Evolutionary conservation across 495 filamentous ascomycete species (phyloP), one percentile per base, ranked within the genome.

Genomic region (Bryoglossum gracile): DNA sequence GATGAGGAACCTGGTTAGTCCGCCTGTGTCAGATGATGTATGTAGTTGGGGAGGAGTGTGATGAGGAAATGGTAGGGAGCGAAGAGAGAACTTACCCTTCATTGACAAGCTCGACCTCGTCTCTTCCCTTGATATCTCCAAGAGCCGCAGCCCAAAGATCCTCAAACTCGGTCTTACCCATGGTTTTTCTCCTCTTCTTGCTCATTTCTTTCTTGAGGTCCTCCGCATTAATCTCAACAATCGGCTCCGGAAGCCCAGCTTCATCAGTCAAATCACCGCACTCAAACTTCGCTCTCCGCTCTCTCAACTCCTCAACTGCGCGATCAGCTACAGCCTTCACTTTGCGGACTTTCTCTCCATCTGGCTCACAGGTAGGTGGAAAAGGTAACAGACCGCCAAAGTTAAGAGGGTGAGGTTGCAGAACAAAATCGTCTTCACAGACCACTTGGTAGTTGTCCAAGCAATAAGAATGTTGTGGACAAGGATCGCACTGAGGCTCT

Each of bases 361-460:
- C 94, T 1, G 94, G 83, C 62, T 95, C 91, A 62, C 92, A 98
- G n/a, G 84, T 88, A 10, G 92, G 91, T 1, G 91, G 78, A 22
- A 97, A 68, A 14, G 92, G 92, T 8, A 96, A 58, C 11, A 92
- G 57, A 3, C 92, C 91, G 18, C 83, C 81, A 0, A 96, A 60
- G 0, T 89, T 81, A 10, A 95, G 72, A 5, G 89, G 91, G 64
- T 96, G 92, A 5, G 82, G 75, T 61, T 84, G 82, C 22, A 92
- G 74, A 39, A 97, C 73, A 59, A 90, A 98, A 59, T 89, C 92
- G 42, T 79, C 73, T 56, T 96, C 89, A 62, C 92, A 98, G 24
- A 73, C 75, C 8, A 83, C 83, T 40, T 82, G 72, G 39, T 91
- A 83, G 46, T 85, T 74, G 3, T 78, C 71, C 57, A 83, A 94